Conservation (phyloP, 192 early-diverging fungal species). For the Linnemannia schmuckeri region DNA sequence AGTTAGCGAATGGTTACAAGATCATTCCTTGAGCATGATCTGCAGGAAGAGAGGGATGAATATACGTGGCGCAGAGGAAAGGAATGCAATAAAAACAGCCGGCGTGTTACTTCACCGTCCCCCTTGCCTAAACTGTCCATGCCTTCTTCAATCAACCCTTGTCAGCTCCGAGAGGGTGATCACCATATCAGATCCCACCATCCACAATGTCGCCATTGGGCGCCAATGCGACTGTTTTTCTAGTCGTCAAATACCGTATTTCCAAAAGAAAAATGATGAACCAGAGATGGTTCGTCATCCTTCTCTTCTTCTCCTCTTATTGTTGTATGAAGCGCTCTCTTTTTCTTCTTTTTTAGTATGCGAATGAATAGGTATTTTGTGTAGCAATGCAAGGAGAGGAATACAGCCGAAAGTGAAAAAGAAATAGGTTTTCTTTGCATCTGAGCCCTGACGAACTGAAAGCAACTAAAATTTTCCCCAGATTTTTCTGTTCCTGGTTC, state of each 20-base stretch:
- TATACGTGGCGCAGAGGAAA: no score
- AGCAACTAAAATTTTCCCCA: background rate
- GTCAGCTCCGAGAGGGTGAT: background rate
- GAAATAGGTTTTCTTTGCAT: background rate
- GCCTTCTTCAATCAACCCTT: background rate
- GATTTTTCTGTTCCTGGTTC: slow-evolving; percentile 13
- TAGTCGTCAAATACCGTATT: background rate
- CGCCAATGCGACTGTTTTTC: background rate
- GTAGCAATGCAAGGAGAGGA: background rate
- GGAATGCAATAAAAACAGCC: no score
- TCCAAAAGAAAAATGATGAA: background rate
- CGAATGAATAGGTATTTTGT: background rate
- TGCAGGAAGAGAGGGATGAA: no score
- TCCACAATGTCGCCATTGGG: background rate
- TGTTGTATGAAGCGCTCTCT: background rate
- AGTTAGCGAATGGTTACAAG: no score
- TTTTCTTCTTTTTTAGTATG: background rate
- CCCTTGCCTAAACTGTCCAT: background rate
- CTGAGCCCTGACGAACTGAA: background rate
- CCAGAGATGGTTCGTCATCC: background rate
- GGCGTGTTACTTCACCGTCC: no score
- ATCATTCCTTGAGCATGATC: no score
- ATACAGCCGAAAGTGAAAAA: background rate
- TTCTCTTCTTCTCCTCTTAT: background rate
- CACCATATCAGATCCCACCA: background rate